These are phyloP conservation scores for Irpex lacteus DNA, from an alignment of 1,284 basidiomycete species.

Conservation along the genomic window DNA sequence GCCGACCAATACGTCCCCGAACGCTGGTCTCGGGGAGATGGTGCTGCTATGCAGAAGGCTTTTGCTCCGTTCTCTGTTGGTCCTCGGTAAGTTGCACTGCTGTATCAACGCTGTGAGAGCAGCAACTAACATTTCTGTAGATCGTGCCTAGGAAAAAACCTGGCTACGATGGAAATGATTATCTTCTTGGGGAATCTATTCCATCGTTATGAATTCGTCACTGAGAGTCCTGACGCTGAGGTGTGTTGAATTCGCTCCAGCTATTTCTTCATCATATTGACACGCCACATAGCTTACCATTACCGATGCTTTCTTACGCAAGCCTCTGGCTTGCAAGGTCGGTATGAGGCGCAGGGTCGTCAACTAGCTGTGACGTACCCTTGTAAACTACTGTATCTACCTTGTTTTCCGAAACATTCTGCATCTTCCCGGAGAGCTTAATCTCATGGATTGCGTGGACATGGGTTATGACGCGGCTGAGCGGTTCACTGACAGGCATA, in stretches of 20 bases:
- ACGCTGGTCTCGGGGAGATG: conserved; percentile 34
- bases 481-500: too few species aligned
- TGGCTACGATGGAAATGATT: conserved; percentile 36
- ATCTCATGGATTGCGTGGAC: too few species aligned
- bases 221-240: not conserved
- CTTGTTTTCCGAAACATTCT: too few species aligned
- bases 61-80: conserved; percentile 20
- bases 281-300: not conserved
- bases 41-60: conserved; percentile 10
- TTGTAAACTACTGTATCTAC: not conserved
- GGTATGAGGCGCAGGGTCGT: not conserved
- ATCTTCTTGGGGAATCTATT: conserved; percentile 38
- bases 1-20: conserved; percentile 28
- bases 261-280: not conserved
- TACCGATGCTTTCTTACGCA: not conserved
- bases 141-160: conserved; percentile 30
- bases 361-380: too few species aligned
- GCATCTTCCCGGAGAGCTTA: too few species aligned
- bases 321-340: not conserved
- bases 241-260: not conserved
- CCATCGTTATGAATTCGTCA: conserved; percentile 23
- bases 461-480: too few species aligned
- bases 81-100: conserved; percentile 10
- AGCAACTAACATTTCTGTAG: conserved; percentile 9
- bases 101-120: not conserved